Evolutionary conservation across 495 filamentous ascomycete genomes (phyloP), one percentile per base, ranked within the genome.

Genomic region (Xylaria scruposa): DNA sequence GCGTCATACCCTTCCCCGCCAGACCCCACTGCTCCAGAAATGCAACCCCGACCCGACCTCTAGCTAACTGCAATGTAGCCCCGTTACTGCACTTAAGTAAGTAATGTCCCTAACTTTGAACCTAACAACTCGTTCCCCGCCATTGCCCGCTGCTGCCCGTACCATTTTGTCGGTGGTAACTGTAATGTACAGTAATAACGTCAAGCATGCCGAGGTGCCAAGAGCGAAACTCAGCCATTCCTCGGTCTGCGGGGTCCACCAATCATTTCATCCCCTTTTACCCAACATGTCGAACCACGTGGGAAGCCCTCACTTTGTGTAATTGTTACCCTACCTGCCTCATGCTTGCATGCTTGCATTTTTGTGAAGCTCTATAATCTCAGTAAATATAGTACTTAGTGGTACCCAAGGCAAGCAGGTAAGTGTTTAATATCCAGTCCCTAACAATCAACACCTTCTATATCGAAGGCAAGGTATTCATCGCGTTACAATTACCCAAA

Each of bases 231-330:
- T 56, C 26, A 56, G 21, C 4, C 24, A 17, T 13, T 31, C 8
- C 49, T 42, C 49, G 65, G 47, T 42, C 36, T 71, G 70, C 53
- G 70, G 70, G 70, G 70, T 71, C 70, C 24, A 31, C 70, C 70
- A 71, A 71, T 71, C 62, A 67, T 49, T 29, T 40, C 42, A 42
- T 29, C 7, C 3, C 38, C 38, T 24, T 47, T 47, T 17, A 68
- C 29, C 66, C 38, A 60, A 19, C 51, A 46, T 40, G 36, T 26
- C 40, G 17, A 60, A 53, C 56, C 68, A 70, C 68, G 68, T 70
- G 68, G 58, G 46, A 42, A 6, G 42, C 5, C 26, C 33, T 24
- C 26, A 19, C 4, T 58, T 46, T 42, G 31, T 53, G 49, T 33
- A 42, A 51, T 54, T 67, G 64, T 21, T 29, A 64, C 61, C 61